A percentile compares a stretch with the other conserved stretches of the same genome.
These are phyloP conservation scores for Cystobasidium tubakii DNA, from an alignment of 768 basidiomycete species.

Conservation along the genomic window DNA sequence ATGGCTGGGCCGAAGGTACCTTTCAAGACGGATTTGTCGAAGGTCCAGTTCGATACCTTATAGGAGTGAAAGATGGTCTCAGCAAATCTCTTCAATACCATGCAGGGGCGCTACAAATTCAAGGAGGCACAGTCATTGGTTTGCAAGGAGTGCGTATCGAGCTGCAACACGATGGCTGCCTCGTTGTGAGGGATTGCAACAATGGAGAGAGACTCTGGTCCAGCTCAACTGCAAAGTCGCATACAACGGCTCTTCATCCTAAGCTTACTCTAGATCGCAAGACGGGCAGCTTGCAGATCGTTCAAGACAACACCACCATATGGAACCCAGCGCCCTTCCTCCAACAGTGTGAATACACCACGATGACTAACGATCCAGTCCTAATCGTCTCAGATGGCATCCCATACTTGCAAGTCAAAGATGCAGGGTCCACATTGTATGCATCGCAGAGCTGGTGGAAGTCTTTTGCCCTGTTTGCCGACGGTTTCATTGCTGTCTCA, in stretches of 20 bases:
- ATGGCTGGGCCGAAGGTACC: conserved; percentile 35
- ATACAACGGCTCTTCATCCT: not conserved
- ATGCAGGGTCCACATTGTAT: conserved; percentile 5
- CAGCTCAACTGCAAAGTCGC: not conserved
- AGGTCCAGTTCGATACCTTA: conserved; percentile 43
- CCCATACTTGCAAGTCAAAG: conserved; percentile 32
- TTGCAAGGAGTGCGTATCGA: conserved; percentile 25
- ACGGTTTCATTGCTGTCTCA: conserved; percentile 9
- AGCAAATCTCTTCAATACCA: conserved; percentile 43
- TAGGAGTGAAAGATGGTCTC: conserved; percentile 44
- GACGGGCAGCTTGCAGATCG: conserved; percentile 3
- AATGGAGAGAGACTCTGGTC: conserved; percentile 5
- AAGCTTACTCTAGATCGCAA: not conserved
- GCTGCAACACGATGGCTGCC: conserved; percentile 4
- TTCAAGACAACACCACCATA: not conserved
- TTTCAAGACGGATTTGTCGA: conserved; percentile 44
- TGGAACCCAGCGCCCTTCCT: conserved; percentile 23
- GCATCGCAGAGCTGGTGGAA: not conserved
- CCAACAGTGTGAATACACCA: not conserved
- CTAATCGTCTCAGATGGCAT: not conserved
- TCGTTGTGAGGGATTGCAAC: conserved; percentile 21
- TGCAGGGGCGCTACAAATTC: conserved; percentile 19
- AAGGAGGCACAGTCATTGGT: not conserved
- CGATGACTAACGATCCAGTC: not conserved
- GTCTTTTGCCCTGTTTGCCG: not conserved